These are phyloP conservation scores for Capsicum rhomboideum DNA, from an alignment of 257 asterid species.

Conservation along the genomic window DNA sequence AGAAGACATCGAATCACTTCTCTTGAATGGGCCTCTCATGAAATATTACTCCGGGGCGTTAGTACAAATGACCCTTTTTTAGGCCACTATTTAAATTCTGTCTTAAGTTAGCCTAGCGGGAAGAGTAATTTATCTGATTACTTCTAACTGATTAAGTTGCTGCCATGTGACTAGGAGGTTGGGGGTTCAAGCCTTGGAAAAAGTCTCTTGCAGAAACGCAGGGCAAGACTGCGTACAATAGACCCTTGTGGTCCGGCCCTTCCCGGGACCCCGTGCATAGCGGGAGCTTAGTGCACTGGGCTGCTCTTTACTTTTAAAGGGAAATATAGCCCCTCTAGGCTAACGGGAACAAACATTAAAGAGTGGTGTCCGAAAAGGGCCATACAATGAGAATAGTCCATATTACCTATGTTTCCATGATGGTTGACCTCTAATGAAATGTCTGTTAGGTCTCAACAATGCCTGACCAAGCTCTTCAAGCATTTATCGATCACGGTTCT, in stretches of 20 bases:
- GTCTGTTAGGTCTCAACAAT: conserved; percentile 75
- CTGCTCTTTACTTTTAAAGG: neutral
- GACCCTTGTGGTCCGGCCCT: no score
- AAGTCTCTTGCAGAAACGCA: no score
- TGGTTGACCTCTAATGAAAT: neutral
- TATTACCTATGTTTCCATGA: neutral
- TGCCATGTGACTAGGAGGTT: no score
- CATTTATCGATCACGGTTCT: conserved; percentile 82
- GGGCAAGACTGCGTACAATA: no score
- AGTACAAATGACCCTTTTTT: neutral
- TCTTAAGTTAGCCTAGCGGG: no score
- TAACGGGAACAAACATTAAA: neutral
- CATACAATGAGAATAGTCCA: neutral
- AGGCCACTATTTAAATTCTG: neutral
- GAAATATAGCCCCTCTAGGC: neutral
- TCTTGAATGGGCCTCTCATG: neutral
- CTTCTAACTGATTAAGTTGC: no score
- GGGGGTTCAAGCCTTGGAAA: no score
- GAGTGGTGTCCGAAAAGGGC: neutral
- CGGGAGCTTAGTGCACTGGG: no score
- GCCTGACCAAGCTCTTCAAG: conserved; percentile 99
- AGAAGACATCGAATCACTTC: neutral
- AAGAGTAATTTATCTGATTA: neutral
- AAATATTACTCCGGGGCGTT: neutral
- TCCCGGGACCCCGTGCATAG: no score